A percentile compares a stretch with the other conserved stretches of the same genome.
phyloP scores from a whole-genome alignment of 2,329 filamentous ascomycete genomes.

The Neofusicoccum sp. region DNA sequence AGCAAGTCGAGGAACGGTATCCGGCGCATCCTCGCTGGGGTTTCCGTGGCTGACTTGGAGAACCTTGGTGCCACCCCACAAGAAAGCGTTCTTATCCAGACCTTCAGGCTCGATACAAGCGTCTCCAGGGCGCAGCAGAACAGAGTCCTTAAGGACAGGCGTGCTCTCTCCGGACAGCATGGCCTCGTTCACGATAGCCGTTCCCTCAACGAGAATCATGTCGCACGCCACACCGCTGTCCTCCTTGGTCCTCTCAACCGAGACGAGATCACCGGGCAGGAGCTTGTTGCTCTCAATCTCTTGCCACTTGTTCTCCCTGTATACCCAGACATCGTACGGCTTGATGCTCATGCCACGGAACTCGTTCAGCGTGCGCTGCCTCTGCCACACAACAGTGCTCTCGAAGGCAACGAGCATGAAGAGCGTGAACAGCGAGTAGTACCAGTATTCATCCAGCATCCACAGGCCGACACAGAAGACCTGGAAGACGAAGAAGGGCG shows the following conservation, averaged over 20 bases:
- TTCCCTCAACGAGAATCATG: slow-evolving; percentile 91
- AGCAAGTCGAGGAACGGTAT: slow-evolving; percentile 61
- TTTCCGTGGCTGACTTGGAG: slow-evolving; percentile 90
- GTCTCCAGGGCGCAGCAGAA: slow-evolving; percentile 83
- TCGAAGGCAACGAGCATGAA: slow-evolving; percentile 98
- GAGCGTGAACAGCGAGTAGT: slow-evolving; percentile 97
- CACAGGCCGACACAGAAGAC: slow-evolving; percentile 97
- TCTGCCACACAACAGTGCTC: slow-evolving; percentile 98
- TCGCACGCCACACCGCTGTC: slow-evolving; percentile 96
- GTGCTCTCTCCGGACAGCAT: slow-evolving; percentile 99
- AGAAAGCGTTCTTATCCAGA: slow-evolving; percentile 92
- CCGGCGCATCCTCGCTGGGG: slow-evolving; percentile 63
- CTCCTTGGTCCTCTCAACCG: slow-evolving; percentile 90
- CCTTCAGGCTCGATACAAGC: slow-evolving; percentile 81
- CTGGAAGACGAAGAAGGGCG: slow-evolving; percentile 99
- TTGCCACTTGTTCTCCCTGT: slow-evolving; percentile 81
- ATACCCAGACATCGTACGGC: slow-evolving; percentile 92
- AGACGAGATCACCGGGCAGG: slow-evolving; percentile 88
- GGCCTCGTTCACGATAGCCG: slow-evolving; percentile 96
- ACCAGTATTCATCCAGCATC: slow-evolving; percentile 99
- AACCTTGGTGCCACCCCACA: slow-evolving; percentile 97
- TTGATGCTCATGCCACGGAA: slow-evolving; percentile 99
- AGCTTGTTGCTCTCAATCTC: slow-evolving; percentile 89
- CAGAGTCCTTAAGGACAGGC: slow-evolving; percentile 90
- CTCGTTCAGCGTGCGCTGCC: slow-evolving; percentile 90